Conservation (phyloP, 176 grass and related monocot species). For the Aegilops bicornis region DNA sequence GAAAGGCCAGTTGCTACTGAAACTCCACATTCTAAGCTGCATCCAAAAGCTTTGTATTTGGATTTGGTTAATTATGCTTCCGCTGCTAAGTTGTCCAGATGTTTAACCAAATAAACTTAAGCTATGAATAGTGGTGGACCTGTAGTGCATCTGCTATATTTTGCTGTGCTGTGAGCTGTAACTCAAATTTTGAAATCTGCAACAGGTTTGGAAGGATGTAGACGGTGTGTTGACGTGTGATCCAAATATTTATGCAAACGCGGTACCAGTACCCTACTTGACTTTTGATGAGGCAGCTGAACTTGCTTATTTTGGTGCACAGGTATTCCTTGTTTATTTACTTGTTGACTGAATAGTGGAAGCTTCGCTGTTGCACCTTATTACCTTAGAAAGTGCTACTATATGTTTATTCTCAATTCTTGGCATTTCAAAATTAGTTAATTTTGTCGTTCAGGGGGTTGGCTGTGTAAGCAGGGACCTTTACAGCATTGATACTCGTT, state of each 20-base stretch:
- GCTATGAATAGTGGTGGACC: neutral
- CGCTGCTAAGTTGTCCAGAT: neutral
- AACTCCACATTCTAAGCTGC: neutral
- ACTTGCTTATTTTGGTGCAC: slow-evolving; percentile 96
- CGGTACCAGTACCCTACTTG: slow-evolving; percentile 82
- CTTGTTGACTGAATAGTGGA: neutral
- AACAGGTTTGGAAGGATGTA: slow-evolving; percentile 97
- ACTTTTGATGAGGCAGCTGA: slow-evolving; percentile 99
- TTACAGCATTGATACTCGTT: neutral
- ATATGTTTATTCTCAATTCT: neutral
- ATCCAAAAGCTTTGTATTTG: neutral
- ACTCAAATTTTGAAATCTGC: neutral
- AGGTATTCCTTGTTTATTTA: slow-evolving; percentile 37
- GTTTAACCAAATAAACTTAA: slow-evolving; percentile 5
- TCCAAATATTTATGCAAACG: slow-evolving; percentile 84
- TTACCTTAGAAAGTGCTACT: neutral
- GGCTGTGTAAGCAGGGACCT: neutral
- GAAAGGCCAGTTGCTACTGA: neutral
- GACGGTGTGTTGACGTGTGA: slow-evolving; percentile 97
- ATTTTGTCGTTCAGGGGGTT: neutral
- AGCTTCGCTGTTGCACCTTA: neutral
- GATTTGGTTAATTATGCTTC: slow-evolving; percentile 3
- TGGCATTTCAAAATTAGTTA: neutral
- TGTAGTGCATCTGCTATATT: slow-evolving; percentile 5
- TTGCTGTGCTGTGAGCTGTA: neutral